Percentiles rank a stretch among this genome's conserved stretches.
phyloP scores from a whole-genome alignment of 192 early-diverging fungal species.

The Funneliformis mosseae region DNA sequence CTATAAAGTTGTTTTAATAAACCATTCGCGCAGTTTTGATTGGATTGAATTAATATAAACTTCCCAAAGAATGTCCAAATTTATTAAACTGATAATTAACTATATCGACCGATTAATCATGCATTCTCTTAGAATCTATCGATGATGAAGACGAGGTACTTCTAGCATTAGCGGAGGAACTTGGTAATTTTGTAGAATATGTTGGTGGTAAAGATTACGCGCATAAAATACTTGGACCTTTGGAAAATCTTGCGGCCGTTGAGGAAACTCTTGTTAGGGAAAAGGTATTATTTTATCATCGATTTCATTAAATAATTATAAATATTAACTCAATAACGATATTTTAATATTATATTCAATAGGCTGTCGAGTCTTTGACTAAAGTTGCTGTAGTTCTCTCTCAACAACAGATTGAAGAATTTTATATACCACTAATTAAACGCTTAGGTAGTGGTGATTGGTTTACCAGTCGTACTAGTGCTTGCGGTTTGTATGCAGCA shows the following conservation, averaged over 20 bases:
- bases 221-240: slow-evolving; percentile 83
- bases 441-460: slow-evolving; percentile 92
- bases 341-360: slow-evolving; percentile 16
- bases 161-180: slow-evolving; percentile 88
- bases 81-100: slow-evolving; percentile 26
- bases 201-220: slow-evolving; percentile 89
- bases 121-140: slow-evolving; percentile 78
- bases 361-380: slow-evolving; percentile 95
- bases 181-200: slow-evolving; percentile 90
- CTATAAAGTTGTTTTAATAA: background rate
- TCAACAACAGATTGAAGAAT: slow-evolving; percentile 83
- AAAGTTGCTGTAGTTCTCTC: slow-evolving; percentile 78
- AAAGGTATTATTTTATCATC: slow-evolving; percentile 65
- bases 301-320: background rate
- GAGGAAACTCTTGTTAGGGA: slow-evolving; percentile 99
- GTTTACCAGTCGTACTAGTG: slow-evolving; percentile 96
- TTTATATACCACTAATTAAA: slow-evolving; percentile 89
- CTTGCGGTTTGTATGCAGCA: slow-evolving; percentile 90
- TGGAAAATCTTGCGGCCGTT: slow-evolving; percentile 96
- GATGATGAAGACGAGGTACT: slow-evolving; percentile 99
- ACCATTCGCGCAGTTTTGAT: no score
- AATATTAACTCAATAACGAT: background rate
- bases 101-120: background rate
- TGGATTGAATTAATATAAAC: background rate
- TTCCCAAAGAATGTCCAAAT: background rate